Evolutionary conservation across 306 rosid genomes (phyloP), one percentile per base, ranked within the genome.

Genomic region (Amphicarpaea edgeworthii): DNA sequence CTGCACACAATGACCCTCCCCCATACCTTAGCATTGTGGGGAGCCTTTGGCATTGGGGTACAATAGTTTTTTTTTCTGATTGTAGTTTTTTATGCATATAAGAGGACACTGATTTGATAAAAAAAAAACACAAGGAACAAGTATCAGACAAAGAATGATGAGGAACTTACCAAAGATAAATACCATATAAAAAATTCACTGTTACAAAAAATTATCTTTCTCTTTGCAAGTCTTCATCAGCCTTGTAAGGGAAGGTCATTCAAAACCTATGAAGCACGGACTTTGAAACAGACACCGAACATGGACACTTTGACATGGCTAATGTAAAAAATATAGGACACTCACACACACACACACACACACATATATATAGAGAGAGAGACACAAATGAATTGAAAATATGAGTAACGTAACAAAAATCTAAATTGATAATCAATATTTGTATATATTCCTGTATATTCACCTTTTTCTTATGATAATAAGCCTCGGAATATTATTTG

Each of bases 171-270:
- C 24, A 17, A 55, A 28, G 41, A 73, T 34, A 55, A 28, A 54
- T 55, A 64, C n/a, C 78, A 21, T 28, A 42, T 17, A 43, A 77
- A 30, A 61, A 50, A 50, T 12, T 46, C 41, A 42, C 28, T 72
- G 5, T 15, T 45, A 11, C 23, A 10, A 24, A 46, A 42, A 21
- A 34, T 28, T 28, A n/a, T 17, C 10, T 10, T 10, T 46, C 21
- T 8, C 62, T 53, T 42, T 58, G 55, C 19, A 46, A 24, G 37
- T 58, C 30, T 58, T 60, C 47, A 23, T 38, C 63, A 40, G 20
- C 37, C 10, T 50, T 61, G 34, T 60, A 42, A 50, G 17, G 61
- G 26, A 68, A 60, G 40, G 21, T 20, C 32, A 28, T 28, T 47
- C 26, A 8, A 53, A 53, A 53, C 26, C 60, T 20, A 20, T 53